phyloP scores from a whole-genome alignment of 805 yeast species.

The Vanderwaltozyma tropicalis region DNA sequence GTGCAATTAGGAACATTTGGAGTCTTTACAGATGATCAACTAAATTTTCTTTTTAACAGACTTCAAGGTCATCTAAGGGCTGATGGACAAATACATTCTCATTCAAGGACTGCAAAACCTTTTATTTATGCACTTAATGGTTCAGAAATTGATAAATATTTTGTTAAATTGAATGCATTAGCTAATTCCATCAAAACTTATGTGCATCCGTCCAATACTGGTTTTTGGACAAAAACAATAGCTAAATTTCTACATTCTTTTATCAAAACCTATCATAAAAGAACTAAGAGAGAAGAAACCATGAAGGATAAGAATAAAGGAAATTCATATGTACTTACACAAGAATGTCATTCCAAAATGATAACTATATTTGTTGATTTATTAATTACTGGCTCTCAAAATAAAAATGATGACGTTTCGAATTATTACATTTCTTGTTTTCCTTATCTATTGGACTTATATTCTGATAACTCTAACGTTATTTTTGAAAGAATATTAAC shows the following conservation, averaged over 20 bases:
- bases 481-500: slow-evolving; percentile 46
- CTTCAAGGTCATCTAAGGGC: slow-evolving; percentile 33
- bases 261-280: slow-evolving; percentile 47
- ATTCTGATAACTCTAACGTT: slow-evolving; percentile 33
- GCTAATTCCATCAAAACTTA: slow-evolving; percentile 68
- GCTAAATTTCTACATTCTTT: slow-evolving; percentile 55
- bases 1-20: slow-evolving; percentile 43
- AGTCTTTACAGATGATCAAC: slow-evolving; percentile 51
- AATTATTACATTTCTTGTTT: slow-evolving; percentile 50
- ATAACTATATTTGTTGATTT: slow-evolving; percentile 39
- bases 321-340: slow-evolving; percentile 21
- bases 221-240: slow-evolving; percentile 72
- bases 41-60: slow-evolving; percentile 48
- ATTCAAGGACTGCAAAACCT: slow-evolving; percentile 38
- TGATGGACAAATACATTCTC: slow-evolving; percentile 31
- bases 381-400: slow-evolving; percentile 63
- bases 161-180: slow-evolving; percentile 43
- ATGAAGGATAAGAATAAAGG: slow-evolving; percentile 11
- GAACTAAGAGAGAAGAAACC: slow-evolving; percentile 41
- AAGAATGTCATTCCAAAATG: slow-evolving; percentile 27
- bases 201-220: slow-evolving; percentile 87
- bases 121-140: slow-evolving; percentile 53
- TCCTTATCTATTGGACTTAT: slow-evolving; percentile 52
- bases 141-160: slow-evolving; percentile 32
- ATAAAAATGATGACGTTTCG: slow-evolving; percentile 49